These are phyloP conservation scores for Achlya hypogyna DNA, from an alignment of 352 stramenopile species.

Conservation along the genomic window DNA sequence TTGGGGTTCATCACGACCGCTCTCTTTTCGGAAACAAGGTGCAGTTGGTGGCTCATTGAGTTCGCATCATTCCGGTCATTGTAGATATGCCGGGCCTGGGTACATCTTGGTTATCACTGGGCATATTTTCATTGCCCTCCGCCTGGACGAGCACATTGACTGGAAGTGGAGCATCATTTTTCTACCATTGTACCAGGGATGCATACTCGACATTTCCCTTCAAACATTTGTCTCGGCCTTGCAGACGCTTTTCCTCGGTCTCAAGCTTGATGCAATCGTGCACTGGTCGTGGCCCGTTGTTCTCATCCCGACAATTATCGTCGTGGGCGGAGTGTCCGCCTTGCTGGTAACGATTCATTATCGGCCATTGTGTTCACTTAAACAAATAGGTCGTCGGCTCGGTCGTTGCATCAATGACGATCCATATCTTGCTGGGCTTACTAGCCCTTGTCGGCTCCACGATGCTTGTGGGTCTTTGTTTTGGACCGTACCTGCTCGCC, in stretches of 20 bases:
- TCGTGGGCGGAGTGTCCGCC: too few relatives aligned
- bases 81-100: neutral
- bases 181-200: neutral
- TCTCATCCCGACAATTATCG: conserved; percentile 7
- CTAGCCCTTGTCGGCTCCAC: neutral
- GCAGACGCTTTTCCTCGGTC: conserved; percentile 1
- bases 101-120: neutral
- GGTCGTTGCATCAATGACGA: neutral
- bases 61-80: neutral
- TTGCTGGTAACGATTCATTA: too few relatives aligned
- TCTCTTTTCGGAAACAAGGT: neutral
- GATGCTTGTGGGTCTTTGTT: neutral
- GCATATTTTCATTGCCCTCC: neutral
- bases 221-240: neutral
- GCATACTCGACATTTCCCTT: neutral
- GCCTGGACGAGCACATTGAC: neutral
- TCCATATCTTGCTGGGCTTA: neutral
- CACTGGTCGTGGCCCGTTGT: conserved; percentile 5
- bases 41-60: neutral
- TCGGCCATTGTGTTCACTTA: neutral
- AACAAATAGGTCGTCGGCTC: neutral
- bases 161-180: neutral
- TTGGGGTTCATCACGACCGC: neutral
- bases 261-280: neutral
- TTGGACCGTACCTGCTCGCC: neutral